phyloP scores from a whole-genome alignment of 352 stramenopile genomes.

The Pythium aphanidermatum region DNA sequence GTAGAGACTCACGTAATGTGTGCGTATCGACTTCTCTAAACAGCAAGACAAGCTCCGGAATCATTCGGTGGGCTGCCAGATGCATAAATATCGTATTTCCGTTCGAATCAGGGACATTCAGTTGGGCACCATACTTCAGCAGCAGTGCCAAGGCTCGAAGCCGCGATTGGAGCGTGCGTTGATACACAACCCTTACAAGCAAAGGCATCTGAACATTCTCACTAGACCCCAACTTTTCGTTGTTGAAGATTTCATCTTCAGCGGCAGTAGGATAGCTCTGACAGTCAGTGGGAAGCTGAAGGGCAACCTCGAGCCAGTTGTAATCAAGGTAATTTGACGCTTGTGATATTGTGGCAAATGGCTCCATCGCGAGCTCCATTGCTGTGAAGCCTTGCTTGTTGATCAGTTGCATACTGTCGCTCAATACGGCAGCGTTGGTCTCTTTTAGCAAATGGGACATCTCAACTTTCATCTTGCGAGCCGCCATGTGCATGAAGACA shows the following conservation, averaged over 20 bases:
- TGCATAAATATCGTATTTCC: constrained; percentile 63
- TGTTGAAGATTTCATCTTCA: constrained; percentile 33
- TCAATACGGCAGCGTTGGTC: no score
- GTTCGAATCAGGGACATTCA: constrained; percentile 33
- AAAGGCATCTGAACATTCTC: constrained; percentile 26
- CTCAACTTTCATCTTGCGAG: no score
- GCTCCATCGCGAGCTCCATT: no score
- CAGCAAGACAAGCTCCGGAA: constrained; percentile 32
- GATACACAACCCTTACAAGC: constrained; percentile 42
- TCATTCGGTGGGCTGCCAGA: constrained; percentile 39
- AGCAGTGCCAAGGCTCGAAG: constrained; percentile 40
- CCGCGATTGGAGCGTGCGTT: constrained; percentile 19
- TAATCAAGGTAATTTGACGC: no score
- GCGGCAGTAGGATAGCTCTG: constrained; percentile 30
- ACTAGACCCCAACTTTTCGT: constrained; percentile 24
- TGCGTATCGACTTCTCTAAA: constrained; percentile 31
- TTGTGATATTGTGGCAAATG: no score
- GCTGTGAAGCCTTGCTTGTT: no score
- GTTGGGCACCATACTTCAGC: constrained; percentile 51
- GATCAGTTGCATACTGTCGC: no score
- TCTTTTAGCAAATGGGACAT: no score
- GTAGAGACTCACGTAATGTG: constrained; percentile 37
- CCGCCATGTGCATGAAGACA: no score
- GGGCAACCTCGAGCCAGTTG: no score
- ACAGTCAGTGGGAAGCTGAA: no score